Conservation (phyloP, 495 filamentous ascomycete species). For the Chlorociboria aeruginascens region DNA sequence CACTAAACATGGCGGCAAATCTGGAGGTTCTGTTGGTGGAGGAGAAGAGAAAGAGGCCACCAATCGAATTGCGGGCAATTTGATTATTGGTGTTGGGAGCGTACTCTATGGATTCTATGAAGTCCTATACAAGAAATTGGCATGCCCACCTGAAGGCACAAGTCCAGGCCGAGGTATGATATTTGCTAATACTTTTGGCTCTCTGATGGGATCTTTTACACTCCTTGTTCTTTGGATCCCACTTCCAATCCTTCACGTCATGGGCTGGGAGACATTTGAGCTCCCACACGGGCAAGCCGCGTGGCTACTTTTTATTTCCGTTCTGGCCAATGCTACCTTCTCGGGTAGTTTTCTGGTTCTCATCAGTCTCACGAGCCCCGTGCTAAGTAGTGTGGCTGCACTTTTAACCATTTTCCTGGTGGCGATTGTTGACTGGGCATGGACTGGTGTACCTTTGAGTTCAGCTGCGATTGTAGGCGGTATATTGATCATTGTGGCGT, state of each 20-base stretch:
- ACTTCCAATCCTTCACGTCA: slow-evolving; percentile 66
- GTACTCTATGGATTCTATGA: slow-evolving; percentile 96
- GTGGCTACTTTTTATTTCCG: slow-evolving; percentile 66
- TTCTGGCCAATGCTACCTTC: slow-evolving; percentile 77
- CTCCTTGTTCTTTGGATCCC: slow-evolving; percentile 85
- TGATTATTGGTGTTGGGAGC: slow-evolving; percentile 87
- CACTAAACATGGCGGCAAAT: slow-evolving; percentile 38
- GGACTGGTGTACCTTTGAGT: slow-evolving; percentile 63
- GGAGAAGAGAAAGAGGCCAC: slow-evolving; percentile 26
- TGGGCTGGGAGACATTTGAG: slow-evolving; percentile 71
- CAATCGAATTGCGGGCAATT: slow-evolving; percentile 64
- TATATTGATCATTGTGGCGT: slow-evolving; percentile 73
- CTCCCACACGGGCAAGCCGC: slow-evolving; percentile 65
- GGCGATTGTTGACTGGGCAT: slow-evolving; percentile 77
- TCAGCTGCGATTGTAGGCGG: slow-evolving; percentile 71
- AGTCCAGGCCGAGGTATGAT: slow-evolving; percentile 73
- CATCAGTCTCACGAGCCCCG: slow-evolving; percentile 84
- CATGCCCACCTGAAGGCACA: slow-evolving; percentile 84
- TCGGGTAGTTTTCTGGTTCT: slow-evolving; percentile 89
- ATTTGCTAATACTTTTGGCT: slow-evolving; percentile 87
- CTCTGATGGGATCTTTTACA: slow-evolving; percentile 74
- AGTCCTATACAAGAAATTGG: slow-evolving; percentile 84
- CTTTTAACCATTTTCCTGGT: slow-evolving; percentile 95
- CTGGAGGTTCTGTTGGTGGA: slow-evolving; percentile 33
- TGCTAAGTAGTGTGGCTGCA: slow-evolving; percentile 81